Base-by-base conservation (phyloP, 2,329 filamentous ascomycete genomes). In the Metarhizium guizhouense region DNA sequence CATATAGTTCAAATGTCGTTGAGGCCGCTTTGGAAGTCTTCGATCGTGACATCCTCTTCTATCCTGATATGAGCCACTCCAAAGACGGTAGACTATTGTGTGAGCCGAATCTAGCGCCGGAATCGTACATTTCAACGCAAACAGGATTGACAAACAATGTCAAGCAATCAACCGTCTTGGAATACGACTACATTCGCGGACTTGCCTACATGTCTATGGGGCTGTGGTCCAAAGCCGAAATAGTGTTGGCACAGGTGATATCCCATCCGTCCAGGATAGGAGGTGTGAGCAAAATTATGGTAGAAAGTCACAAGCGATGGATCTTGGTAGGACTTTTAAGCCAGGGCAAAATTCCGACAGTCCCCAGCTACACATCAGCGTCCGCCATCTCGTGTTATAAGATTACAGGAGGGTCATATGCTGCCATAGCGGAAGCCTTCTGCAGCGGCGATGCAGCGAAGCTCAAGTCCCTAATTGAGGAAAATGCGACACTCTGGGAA, bases 271-370 rank as follows among this genome's bases (percentile, higher is more conserved):
- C 78, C 0, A 77, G 75, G 53, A 85, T 84, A 20, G 74, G 77
- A 36, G 78, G 82, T 40, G 76, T 83, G 13, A 93, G 86, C 69
- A 86, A 84, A 67, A 78, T 95, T 52, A 94, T 94, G 87, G 77
- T 88, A 4, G 90, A 96, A 61, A 89, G 90, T 6, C 93, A 95
- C 76, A 95, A 93, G 73, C 95, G 93, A 70, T 96, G 90, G 88
- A 68, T 95, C 8, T 74, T 99, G 16, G 79, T 91, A 10, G 83
- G 84, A 54, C 77, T 96, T 54, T 74, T 99, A 18, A 76, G 82
- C 6, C 74, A 84, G 54, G 92, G 91, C 61, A 81, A 76, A 63
- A 74, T 76, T 4, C 72, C 74, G 2, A 62, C 70, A 0, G 66
- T 83, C 10, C 87, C 88, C 1, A 74, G 77, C 43, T 80, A 81